Base-by-base conservation (phyloP, 495 filamentous ascomycete species). In the Darksidea phi region DNA sequence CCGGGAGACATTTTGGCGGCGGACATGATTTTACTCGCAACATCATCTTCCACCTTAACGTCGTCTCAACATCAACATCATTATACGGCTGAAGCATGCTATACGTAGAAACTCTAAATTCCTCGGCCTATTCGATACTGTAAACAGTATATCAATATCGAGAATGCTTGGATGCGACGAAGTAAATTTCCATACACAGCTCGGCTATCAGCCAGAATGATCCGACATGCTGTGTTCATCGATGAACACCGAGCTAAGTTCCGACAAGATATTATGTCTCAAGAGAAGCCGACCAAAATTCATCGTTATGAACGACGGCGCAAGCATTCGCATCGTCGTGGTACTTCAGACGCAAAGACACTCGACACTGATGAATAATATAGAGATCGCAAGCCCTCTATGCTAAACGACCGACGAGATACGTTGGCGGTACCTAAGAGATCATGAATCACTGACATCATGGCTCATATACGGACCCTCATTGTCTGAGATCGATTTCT, bases 151-250 rank as follows among this genome's bases (percentile, higher is more conserved):
- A 1, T 89, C 89, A 1, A 76, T 5, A 93, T 94, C 57, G 90
- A 95, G 72, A 82, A 85, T 8, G 89, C 90, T 0, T 94, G 88
- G 87, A 88, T 95, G 86, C 81, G 91, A 66, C 79, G 89, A 26
- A 86, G 79, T 61, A 90, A 88, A 68, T 91, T 91, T 57, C 88
- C 89, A 0, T 94, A 93, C 61, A 92, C 88, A 0, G 89, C 89
- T 1, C 79, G 86, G 45, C 91, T 87, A 59, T 86, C 86, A 4
- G 88, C 88, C 17, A 86, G 78, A 64, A 73, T 82, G n/a, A 80
- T 82, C 52, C 64, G 70, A 1, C 71, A 74, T 57, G 71, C 71
- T 21, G 70, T 74, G 11, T 42, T 66, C 7, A 74, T 74, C 42
- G 68, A 74, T 53, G 71, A 72, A 54, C 62, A 68, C 47, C 65